These are phyloP conservation scores for Trichoderma sp. DNA, from an alignment of 2,329 filamentous ascomycete genomes.

Conservation along the genomic window DNA sequence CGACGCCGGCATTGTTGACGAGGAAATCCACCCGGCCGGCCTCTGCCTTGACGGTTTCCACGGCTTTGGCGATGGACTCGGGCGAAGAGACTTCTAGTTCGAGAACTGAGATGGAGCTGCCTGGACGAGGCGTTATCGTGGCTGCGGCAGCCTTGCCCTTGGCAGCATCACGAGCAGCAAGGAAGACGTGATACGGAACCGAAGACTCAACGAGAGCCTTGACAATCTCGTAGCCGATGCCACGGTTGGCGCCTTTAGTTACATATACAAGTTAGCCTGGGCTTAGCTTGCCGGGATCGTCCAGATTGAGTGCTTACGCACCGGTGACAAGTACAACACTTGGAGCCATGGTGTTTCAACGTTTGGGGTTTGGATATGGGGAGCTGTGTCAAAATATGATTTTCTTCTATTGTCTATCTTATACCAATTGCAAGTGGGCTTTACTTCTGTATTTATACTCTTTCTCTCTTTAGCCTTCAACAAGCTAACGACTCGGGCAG, in stretches of 20 bases:
- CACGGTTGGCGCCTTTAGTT: slow-evolving; percentile 45
- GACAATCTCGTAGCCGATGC: slow-evolving; percentile 49
- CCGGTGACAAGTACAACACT: slow-evolving; percentile 34
- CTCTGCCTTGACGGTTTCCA: slow-evolving; percentile 25
- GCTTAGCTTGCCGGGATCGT: not conserved
- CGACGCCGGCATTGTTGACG: slow-evolving; percentile 41
- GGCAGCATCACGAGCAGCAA: slow-evolving; percentile 39
- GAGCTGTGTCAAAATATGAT: not conserved
- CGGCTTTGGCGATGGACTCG: slow-evolving; percentile 30
- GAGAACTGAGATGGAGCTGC: slow-evolving; percentile 47
- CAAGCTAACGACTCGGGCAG: not conserved
- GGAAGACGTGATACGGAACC: slow-evolving; percentile 42
- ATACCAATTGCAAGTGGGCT: not conserved
- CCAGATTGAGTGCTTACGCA: slow-evolving; percentile 23
- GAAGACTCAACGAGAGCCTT: slow-evolving; percentile 38
- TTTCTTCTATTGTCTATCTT: not conserved
- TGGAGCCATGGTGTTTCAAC: not conserved
- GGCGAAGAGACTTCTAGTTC: slow-evolving; percentile 32
- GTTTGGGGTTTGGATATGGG: not conserved
- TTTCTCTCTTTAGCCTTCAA: not conserved
- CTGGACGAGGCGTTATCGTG: slow-evolving; percentile 59
- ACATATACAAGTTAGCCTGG: not conserved
- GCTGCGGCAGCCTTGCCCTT: slow-evolving; percentile 47
- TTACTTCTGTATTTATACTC: not conserved
- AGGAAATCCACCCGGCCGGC: slow-evolving; percentile 43